Percentiles rank a stretch among this genome's conserved stretches.
Conservation (phyloP, 2,329 filamentous ascomycete genomes). For the Trichoderma brevicompactum region DNA sequence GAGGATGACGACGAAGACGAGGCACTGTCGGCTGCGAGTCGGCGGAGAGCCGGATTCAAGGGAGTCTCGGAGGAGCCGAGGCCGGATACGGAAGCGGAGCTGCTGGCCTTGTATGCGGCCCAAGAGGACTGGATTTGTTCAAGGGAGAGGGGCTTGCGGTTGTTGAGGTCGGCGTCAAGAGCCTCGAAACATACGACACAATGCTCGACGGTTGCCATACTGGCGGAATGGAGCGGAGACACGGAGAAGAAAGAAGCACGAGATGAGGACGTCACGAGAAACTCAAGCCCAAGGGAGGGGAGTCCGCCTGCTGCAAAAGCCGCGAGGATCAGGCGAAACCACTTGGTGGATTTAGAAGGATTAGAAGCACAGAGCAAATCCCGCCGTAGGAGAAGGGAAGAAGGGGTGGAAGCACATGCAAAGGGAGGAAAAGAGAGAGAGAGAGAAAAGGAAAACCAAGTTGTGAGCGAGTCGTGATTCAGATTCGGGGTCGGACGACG, state of each 20-base stretch:
- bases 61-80: conserved; percentile 24
- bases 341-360: not conserved
- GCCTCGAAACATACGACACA: conserved; percentile 94
- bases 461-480: conserved; percentile 2
- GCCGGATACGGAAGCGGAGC: conserved; percentile 13
- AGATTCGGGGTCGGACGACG: not conserved
- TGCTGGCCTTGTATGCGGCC: conserved; percentile 43
- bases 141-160: conserved; percentile 69
- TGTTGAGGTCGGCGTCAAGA: conserved; percentile 74
- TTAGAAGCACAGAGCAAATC: not conserved
- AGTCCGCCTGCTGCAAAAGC: not conserved
- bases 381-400: not conserved
- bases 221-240: conserved; percentile 18
- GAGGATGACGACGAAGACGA: conserved; percentile 44
- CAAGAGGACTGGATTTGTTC: conserved; percentile 71
- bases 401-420: conserved; percentile 10
- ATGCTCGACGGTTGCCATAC: conserved; percentile 84
- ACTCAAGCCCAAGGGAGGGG: no score
- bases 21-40: conserved; percentile 43
- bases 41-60: conserved; percentile 49
- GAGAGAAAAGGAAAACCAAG: not conserved
- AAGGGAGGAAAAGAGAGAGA: not conserved
- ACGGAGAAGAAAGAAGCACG: not conserved
- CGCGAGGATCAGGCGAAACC: not conserved
- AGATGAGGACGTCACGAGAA: conserved; percentile 2